Evolutionary conservation across 495 filamentous ascomycete species (phyloP), one percentile per base, ranked within the genome.

Genomic region (Astrothelium subdiscretum): DNA sequence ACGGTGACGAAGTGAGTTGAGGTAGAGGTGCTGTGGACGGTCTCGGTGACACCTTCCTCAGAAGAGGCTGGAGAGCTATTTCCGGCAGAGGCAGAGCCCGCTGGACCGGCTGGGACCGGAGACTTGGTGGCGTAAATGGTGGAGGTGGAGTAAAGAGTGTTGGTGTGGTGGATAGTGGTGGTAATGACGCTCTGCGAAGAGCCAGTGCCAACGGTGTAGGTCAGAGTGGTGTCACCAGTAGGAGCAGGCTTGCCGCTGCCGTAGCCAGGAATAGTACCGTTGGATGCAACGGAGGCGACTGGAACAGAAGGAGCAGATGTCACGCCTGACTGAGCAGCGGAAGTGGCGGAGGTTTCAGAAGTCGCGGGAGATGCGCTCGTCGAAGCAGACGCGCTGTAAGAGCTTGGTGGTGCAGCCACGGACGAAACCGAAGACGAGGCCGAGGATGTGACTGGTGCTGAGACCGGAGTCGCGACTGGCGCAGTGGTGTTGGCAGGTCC

Each of bases 171-270:
- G 64, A 83, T 77, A 22, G 81, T 84, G 58, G 82, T 85, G 31
- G 81, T 84, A 18, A 84, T 72, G 42, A 84, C 76, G 43, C 74
- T 80, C 61, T 78, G 78, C 0, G 79, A 80, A 18, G 79, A 72
- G 59, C 82, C 83, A 54, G 74, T 68, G 59, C 78, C 79, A 43
- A 80, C 62, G 24, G 71, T 73, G 60, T 74, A 73, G 43, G 71
- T 72, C 27, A 71, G 59, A 24, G 68, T 66, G 40, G 31, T 31
- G 40, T 63, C 59, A 31, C 59, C 26, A 4, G 26, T 22, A 22
- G 24, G 22, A 32, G 10, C 61, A 40, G 32, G 27, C 20, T 18
- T 31, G 29, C 40, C 24, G 31, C 61, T 61, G 29, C 44, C 67
- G 52, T 27, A 54, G 15, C 48, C 48, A 10, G 48, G 48, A 27